Percentiles rank a stretch among this genome's conserved stretches.
Evolutionary conservation across 164 flowering plant species (phyloP).

Genomic region (Akebia trifoliata): DNA sequence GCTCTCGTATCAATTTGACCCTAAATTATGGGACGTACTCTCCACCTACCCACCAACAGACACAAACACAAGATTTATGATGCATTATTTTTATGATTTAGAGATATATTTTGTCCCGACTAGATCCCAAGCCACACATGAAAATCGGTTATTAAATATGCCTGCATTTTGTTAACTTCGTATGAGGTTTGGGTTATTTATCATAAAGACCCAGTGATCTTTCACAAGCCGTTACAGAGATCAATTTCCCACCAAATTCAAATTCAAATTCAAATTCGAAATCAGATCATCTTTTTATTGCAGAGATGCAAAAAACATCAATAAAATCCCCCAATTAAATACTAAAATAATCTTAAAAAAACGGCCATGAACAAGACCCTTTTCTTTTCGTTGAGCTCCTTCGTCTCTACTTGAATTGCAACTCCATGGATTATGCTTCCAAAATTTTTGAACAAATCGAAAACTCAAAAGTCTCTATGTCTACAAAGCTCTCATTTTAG

Average conservation of each 20-base stretch:
- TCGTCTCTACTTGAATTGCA: constrained; percentile 22
- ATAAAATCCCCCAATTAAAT: constrained; percentile 20
- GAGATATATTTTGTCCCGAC: too few relatives aligned
- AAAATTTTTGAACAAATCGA: constrained; percentile 19
- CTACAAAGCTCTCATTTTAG: constrained; percentile 36
- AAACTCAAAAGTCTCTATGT: constrained; percentile 31
- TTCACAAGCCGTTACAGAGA: constrained; percentile 5
- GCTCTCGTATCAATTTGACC: too few relatives aligned
- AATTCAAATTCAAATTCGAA: constrained; percentile 14
- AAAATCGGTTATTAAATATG: too few relatives aligned
- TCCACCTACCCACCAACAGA: too few relatives aligned
- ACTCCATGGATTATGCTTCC: constrained; percentile 27
- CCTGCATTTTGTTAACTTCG: too few relatives aligned
- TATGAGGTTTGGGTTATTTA: too few relatives aligned
- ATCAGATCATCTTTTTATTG: constrained; percentile 16
- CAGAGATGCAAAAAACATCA: constrained; percentile 17
- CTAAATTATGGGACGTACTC: too few relatives aligned
- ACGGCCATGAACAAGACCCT: constrained; percentile 22
- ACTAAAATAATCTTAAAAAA: constrained; percentile 25
- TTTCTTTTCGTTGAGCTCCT: constrained; percentile 31
- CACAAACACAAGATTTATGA: too few relatives aligned
- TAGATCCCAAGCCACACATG: too few relatives aligned
- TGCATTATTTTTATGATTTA: too few relatives aligned
- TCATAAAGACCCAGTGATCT: not conserved
- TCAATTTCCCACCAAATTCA: constrained; percentile 21